phyloP scores from a whole-genome alignment of 2,329 filamentous ascomycete species.

The Westerdykella aurantiaca region DNA sequence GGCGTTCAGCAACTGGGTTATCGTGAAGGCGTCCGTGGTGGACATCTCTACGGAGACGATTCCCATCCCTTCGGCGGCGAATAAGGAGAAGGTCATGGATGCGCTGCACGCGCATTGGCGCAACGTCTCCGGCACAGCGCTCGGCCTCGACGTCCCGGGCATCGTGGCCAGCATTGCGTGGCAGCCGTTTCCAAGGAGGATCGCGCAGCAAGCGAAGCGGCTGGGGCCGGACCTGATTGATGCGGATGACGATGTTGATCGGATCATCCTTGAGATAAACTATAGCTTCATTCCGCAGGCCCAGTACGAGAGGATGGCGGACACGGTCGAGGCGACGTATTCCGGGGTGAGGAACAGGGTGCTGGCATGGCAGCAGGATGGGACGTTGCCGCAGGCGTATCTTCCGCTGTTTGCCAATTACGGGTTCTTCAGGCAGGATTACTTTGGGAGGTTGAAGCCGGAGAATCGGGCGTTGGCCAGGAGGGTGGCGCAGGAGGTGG shows the following conservation, averaged over 20 bases:
- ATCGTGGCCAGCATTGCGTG: conserved; percentile 31
- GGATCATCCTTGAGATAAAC: conserved; percentile 44
- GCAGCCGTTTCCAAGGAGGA: conserved; percentile 30
- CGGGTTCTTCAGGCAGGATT: conserved; percentile 42
- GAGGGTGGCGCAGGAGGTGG: conserved; percentile 35
- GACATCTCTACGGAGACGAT: conserved; percentile 33
- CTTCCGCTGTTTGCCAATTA: conserved; percentile 47
- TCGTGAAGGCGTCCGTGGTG: conserved; percentile 29
- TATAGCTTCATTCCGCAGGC: conserved; percentile 36
- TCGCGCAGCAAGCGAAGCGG: conserved; percentile 18
- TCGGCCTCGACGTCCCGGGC: conserved; percentile 19
- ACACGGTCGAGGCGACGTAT: conserved; percentile 37
- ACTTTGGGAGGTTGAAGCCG: conserved; percentile 39
- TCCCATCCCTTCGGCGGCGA: conserved; percentile 20
- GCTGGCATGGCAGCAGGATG: conserved; percentile 33
- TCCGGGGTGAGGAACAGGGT: conserved; percentile 35
- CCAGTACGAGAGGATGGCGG: conserved; percentile 37
- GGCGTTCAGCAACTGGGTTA: conserved; percentile 41
- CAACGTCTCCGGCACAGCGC: conserved; percentile 16
- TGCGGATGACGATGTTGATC: conserved; percentile 37
- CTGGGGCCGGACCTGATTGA: conserved; percentile 34
- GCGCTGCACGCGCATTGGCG: conserved; percentile 28
- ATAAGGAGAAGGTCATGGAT: conserved; percentile 22
- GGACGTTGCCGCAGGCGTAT: conserved; percentile 39
- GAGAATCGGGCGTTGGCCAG: conserved; percentile 30